These are phyloP conservation scores for Eucalyptus microcorys DNA, from an alignment of 345 rosid species.

Conservation along the genomic window DNA sequence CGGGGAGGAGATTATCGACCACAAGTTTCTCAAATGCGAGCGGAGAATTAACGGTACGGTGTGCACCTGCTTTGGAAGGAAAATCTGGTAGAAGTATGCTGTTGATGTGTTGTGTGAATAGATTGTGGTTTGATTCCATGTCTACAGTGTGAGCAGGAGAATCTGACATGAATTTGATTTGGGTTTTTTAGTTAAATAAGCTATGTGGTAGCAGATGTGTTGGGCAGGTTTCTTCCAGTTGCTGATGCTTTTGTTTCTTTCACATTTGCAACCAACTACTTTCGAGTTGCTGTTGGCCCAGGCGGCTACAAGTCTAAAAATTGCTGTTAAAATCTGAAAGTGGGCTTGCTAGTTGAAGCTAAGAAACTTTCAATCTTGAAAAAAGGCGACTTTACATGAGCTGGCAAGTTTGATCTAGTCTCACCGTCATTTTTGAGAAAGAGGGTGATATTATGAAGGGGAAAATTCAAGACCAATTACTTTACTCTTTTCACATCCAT, in stretches of 20 bases:
- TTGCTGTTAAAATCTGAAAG: neutral
- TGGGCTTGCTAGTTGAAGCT: neutral
- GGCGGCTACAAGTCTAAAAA: accelerated
- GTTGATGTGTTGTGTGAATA: neutral
- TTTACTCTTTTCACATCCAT: neutral
- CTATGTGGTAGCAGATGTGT: neutral
- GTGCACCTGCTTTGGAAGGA: neutral
- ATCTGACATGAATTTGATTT: neutral
- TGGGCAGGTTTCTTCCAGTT: neutral
- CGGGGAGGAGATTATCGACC: constrained; percentile 86
- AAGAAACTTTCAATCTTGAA: neutral
- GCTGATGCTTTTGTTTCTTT: neutral
- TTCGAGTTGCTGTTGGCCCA: neutral
- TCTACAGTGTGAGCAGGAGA: neutral
- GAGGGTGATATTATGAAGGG: neutral
- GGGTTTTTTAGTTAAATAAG: neutral
- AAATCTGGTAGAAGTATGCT: neutral
- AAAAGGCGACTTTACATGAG: accelerated
- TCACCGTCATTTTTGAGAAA: neutral
- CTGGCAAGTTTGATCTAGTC: neutral
- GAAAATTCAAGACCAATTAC: neutral
- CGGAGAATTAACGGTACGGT: constrained; percentile 47
- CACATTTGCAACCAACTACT: accelerated
- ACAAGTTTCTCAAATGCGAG: constrained; percentile 64
- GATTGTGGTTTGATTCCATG: neutral